These are phyloP conservation scores for Xylaria sp. DNA, from an alignment of 2,329 filamentous ascomycete species.

Conservation along the genomic window DNA sequence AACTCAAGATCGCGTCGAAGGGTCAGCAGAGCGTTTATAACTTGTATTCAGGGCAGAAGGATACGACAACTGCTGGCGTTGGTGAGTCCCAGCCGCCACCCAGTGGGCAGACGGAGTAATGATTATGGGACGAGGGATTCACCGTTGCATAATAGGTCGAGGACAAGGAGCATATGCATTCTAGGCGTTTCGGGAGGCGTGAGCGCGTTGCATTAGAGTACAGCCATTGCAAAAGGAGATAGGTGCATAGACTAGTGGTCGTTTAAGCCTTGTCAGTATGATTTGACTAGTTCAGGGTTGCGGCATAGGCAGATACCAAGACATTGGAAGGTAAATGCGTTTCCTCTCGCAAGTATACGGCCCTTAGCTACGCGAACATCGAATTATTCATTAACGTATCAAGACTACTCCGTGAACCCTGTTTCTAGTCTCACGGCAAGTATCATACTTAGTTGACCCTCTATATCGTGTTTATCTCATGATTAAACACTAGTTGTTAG, in stretches of 20 bases:
- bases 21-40: constrained; percentile 73
- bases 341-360: not conserved
- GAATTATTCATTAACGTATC: not conserved
- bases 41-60: constrained; percentile 54
- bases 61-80: not conserved
- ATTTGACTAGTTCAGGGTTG: not conserved
- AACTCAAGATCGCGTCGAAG: constrained; percentile 68
- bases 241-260: constrained; percentile 5
- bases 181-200: constrained; percentile 18
- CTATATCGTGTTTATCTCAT: no score
- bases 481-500: no score
- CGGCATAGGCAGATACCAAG: constrained; percentile 10
- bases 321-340: not conserved
- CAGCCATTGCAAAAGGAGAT: no score
- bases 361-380: not conserved
- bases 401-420: no score
- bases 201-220: constrained; percentile 8
- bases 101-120: constrained; percentile 23
- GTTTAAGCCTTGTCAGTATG: not conserved
- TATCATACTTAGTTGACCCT: no score
- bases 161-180: constrained; percentile 23
- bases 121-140: not conserved
- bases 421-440: no score
- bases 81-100: constrained; percentile 32
- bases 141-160: constrained; percentile 12